Percentiles rank a stretch among this genome's conserved stretches.
Evolutionary conservation across 805 yeast species (phyloP).

Genomic region (Barnettozyma populi): DNA sequence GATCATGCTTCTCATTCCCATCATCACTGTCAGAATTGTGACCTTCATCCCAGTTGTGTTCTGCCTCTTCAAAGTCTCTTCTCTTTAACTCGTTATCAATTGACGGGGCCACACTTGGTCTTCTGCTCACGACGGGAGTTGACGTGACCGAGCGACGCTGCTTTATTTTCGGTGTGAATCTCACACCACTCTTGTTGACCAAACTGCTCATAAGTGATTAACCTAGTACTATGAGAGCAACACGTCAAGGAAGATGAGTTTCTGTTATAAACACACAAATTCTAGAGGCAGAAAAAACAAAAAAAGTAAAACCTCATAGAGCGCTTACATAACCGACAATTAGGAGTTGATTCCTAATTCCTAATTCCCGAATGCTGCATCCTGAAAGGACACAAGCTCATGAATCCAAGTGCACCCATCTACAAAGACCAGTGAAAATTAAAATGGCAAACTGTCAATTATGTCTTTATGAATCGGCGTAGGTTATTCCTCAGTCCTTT

Average conservation of each 20-base stretch:
- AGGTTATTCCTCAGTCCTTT: constrained; percentile 12
- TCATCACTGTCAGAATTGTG: constrained; percentile 12
- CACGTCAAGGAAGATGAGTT: neutral
- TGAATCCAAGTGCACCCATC: too few species aligned
- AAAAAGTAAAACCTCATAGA: neutral
- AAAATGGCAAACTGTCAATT: neutral
- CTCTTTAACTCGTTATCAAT: constrained; percentile 6
- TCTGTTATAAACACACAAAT: neutral
- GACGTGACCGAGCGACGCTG: constrained; percentile 33
- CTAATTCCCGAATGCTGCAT: too few species aligned
- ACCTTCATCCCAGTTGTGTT: constrained; percentile 9
- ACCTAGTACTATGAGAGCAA: neutral
- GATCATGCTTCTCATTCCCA: constrained; percentile 9
- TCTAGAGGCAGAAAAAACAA: constrained; percentile 3
- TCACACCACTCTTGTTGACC: constrained; percentile 46
- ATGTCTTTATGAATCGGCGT: neutral
- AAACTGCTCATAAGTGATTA: constrained; percentile 37
- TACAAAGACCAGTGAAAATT: too few species aligned
- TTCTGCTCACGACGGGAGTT: constrained; percentile 22
- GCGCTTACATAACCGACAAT: too few species aligned
- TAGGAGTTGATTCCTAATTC: too few species aligned
- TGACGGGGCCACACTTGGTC: constrained; percentile 18
- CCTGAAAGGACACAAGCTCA: too few species aligned
- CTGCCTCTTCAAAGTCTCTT: constrained; percentile 10
- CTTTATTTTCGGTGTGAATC: constrained; percentile 57